Evolutionary conservation across 441 rosid species (phyloP), one percentile per base, ranked within the genome.

Genomic region (Croton setiger): DNA sequence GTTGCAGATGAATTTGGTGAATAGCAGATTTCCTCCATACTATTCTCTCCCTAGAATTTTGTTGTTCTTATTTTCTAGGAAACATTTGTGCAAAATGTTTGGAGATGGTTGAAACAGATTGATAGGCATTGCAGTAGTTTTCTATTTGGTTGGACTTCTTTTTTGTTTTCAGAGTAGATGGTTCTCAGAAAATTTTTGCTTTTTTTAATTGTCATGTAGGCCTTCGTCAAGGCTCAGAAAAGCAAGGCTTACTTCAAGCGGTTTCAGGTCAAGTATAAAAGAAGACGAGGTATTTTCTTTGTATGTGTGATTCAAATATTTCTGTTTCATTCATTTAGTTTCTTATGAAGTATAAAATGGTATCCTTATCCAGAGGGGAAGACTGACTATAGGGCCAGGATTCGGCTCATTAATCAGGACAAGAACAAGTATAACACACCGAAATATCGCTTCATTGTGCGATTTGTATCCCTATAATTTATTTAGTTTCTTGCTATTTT

Each of bases 391-490:
- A 79, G 96, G 47, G 98, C 97, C 1, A 88, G 98, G 66, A 93
- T 91, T 72, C 93, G 97, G 48, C 85, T 89, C 23, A 93, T 87
- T 59, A 93, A 93, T 58, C 98, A 93, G 53, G 96, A 91, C 66
- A 93, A 93, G 83, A 93, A 93, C 82, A 93, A 93, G 77, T 93
- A 93, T 81, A 93, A 88, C 80, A 93, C 96, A 0, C 97, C 98
- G 0, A 93, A 93, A 73, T 91, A 91, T 60, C 89, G 95, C 0
- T 91, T 91, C 63, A 92, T 93, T 59, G 97, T 93, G 59, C 77
- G 96, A 63, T 88, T 88, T 63, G 94, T 90, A 87, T 86, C 91
- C 84, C 51, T 39, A 0, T 49, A 12, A 51, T 37, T 8, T 20
- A 41, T 1, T 36, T 31, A 21, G 20, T 54, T 36, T 37, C 15